Conservation (phyloP, 495 filamentous ascomycete species). For the Aeminium ludgeri region DNA sequence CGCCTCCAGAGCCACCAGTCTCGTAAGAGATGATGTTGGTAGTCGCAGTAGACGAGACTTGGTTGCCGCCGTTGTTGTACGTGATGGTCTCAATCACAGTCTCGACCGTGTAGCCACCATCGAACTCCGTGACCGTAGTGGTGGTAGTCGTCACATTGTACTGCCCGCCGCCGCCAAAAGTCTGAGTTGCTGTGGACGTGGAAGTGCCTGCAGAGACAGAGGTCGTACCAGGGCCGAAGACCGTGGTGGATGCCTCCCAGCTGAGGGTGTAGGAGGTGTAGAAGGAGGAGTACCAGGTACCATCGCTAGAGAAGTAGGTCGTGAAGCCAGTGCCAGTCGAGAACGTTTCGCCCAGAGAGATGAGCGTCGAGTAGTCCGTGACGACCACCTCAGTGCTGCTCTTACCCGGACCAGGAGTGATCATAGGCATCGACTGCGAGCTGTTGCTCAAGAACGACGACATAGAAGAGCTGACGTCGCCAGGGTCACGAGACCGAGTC, state of each 20-base stretch:
- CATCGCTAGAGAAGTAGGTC: not conserved
- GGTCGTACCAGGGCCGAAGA: not conserved
- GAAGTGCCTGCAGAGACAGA: not conserved
- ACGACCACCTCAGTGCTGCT: constrained; percentile 3
- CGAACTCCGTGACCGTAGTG: not conserved
- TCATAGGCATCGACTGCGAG: constrained; percentile 8
- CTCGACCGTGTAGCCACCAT: constrained; percentile 1
- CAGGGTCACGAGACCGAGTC: not conserved
- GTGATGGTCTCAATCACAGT: constrained; percentile 2
- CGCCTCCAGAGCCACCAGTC: not conserved
- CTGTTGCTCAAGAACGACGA: constrained; percentile 9
- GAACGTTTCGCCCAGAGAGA: constrained; percentile 7
- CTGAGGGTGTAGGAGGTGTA: constrained; percentile 5
- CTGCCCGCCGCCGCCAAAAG: not conserved
- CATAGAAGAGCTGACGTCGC: constrained; percentile 6
- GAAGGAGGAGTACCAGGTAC: constrained; percentile 6
- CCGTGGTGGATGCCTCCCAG: constrained; percentile 6
- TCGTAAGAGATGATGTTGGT: constrained; percentile 3
- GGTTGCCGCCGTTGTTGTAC: constrained; percentile 2
- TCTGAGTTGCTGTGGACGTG: not conserved
- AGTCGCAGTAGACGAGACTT: constrained; percentile 8
- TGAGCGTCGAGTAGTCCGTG: constrained; percentile 4
- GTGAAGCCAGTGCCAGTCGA: constrained; percentile 10
- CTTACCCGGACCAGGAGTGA: constrained; percentile 4
- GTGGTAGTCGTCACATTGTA: not conserved